Percentiles rank a stretch among this genome's conserved stretches.
These are phyloP conservation scores for Neurospora sp. DNA, from an alignment of 2,329 filamentous ascomycete species.

Conservation along the genomic window DNA sequence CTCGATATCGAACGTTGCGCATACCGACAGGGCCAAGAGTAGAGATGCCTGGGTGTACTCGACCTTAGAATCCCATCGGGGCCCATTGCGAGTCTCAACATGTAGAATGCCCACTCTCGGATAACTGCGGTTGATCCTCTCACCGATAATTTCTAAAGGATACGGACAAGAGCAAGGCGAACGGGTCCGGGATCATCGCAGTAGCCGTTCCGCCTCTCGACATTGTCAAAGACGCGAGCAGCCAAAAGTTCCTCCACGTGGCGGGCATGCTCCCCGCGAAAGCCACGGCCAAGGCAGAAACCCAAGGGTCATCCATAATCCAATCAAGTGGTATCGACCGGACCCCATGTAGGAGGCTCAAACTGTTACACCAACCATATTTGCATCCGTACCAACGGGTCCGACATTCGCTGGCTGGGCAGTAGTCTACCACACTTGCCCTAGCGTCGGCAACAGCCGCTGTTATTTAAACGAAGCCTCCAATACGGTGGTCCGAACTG, in stretches of 20 bases:
- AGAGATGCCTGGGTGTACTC: neutral
- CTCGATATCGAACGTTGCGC: neutral
- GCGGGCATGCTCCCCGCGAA: neutral
- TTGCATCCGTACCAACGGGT: neutral
- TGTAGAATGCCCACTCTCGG: neutral
- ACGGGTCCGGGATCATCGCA: neutral
- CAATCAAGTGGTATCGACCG: neutral
- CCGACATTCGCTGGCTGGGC: neutral
- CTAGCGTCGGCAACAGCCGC: neutral
- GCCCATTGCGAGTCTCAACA: neutral
- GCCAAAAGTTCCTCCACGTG: neutral
- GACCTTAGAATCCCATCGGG: neutral
- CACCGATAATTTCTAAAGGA: neutral
- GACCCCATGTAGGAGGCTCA: neutral
- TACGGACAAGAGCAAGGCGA: neutral
- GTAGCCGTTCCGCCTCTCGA: neutral
- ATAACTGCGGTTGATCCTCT: neutral
- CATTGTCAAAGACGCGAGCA: neutral
- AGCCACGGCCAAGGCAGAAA: neutral
- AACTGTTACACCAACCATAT: neutral
- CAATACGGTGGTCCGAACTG: neutral
- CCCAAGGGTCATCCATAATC: neutral
- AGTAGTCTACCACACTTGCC: neutral
- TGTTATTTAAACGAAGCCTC: no score
- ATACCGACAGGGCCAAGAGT: neutral